Percentiles rank a stretch among this genome's conserved stretches.
These are phyloP conservation scores for Sphagnum contortum DNA, from an alignment of 225 moss, liverwort and hornwort genomes.

Conservation along the genomic window DNA sequence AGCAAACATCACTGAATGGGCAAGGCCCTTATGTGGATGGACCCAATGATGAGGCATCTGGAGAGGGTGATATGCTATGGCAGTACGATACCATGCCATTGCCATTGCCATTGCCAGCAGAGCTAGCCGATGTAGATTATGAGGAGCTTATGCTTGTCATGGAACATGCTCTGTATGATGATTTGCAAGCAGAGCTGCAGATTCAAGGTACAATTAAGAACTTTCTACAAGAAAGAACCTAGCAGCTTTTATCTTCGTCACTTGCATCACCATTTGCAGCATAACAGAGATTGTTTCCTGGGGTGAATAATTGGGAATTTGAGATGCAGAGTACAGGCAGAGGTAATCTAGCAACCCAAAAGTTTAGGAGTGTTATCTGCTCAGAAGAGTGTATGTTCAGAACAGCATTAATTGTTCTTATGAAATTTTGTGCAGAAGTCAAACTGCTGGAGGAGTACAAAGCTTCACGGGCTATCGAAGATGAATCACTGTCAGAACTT, in stretches of 20 bases:
- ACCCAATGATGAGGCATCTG: conserved; percentile 11
- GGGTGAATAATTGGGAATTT: background rate
- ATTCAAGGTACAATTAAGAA: too few species aligned
- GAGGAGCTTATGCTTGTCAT: conserved; percentile 78
- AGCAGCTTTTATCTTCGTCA: too few species aligned
- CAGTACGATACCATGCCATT: conserved; percentile 64
- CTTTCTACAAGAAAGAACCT: too few species aligned
- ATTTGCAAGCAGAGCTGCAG: too few species aligned
- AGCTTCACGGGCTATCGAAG: conserved; percentile 60
- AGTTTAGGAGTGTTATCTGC: too few species aligned
- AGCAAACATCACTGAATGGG: conserved; percentile 22
- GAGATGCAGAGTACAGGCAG: background rate
- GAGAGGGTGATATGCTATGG: conserved; percentile 79
- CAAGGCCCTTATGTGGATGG: conserved; percentile 12
- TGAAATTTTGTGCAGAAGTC: conserved; percentile 48
- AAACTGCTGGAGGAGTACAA: conserved; percentile 83
- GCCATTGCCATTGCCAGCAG: conserved; percentile 44
- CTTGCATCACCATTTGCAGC: too few species aligned
- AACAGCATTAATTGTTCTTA: background rate
- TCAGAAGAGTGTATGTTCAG: too few species aligned
- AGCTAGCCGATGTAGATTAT: conserved; percentile 71
- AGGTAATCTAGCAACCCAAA: too few species aligned
- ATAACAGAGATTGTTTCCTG: too few species aligned
- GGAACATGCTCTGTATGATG: too few species aligned
- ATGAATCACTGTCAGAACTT: conserved; percentile 61